These are phyloP conservation scores for Solanum gracilifrons DNA, from an alignment of 257 asterid genomes.

Conservation along the genomic window DNA sequence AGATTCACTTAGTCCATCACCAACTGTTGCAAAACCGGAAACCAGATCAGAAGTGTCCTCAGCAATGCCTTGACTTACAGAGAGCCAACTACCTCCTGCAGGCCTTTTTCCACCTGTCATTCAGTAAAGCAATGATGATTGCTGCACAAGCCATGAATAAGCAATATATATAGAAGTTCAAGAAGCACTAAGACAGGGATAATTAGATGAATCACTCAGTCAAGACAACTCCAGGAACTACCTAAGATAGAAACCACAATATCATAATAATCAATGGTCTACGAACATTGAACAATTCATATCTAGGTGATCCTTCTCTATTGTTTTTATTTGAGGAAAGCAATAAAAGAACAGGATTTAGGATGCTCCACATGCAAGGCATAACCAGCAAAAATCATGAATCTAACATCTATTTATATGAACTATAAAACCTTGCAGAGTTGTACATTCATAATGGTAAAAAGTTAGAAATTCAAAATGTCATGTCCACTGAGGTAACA, in stretches of 20 bases:
- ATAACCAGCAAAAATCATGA: not conserved
- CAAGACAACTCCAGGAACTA: not conserved
- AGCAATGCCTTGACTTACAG: conserved; percentile 91
- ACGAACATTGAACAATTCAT: not conserved
- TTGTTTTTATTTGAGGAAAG: not conserved
- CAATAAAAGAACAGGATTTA: not conserved
- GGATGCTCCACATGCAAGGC: not conserved
- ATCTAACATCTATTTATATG: not conserved
- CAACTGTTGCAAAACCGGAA: conserved; percentile 93
- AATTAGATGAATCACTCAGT: not conserved
- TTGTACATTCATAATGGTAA: not conserved
- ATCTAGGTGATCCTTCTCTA: not conserved
- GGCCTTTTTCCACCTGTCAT: conserved; percentile 52
- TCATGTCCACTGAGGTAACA: not conserved
- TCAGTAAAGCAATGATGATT: conserved; percentile 5
- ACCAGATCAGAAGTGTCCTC: conserved; percentile 94
- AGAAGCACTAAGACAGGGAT: not conserved
- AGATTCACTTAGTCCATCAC: conserved; percentile 84
- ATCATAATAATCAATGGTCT: not conserved
- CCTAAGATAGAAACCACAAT: not conserved
- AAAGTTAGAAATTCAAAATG: not conserved
- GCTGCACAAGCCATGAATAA: not conserved
- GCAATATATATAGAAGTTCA: not conserved
- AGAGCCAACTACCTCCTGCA: conserved; percentile 79
- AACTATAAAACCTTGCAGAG: not conserved